Evolutionary conservation across 2,329 filamentous ascomycete species (phyloP).

Genomic region (Botryosphaeria dothidea): DNA sequence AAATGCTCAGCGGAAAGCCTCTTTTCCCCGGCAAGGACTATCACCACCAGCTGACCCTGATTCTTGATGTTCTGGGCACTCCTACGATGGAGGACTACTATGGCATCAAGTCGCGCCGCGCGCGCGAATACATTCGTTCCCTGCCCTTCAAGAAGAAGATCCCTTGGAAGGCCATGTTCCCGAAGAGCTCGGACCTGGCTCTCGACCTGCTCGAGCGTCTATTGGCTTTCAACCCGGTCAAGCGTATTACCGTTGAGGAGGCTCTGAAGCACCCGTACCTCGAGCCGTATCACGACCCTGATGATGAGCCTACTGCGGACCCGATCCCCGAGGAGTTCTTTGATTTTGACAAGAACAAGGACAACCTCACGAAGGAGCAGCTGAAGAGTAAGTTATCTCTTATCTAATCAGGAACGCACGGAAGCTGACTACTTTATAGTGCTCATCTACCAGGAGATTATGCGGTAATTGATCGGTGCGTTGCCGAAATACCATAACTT

Average conservation of each 20-base stretch:
- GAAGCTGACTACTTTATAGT: constrained; percentile 43
- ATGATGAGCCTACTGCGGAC: constrained; percentile 94
- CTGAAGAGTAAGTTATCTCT: constrained; percentile 68
- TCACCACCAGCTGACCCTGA: constrained; percentile 96
- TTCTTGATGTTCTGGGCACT: constrained; percentile 94
- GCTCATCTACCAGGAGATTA: constrained; percentile 97
- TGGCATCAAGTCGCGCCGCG: constrained; percentile 96
- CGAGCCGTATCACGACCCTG: constrained; percentile 97
- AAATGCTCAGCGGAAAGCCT: constrained; percentile 98
- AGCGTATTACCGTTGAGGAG: constrained; percentile 97
- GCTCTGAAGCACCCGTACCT: constrained; percentile 97
- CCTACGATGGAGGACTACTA: constrained; percentile 99
- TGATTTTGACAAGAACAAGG: constrained; percentile 99
- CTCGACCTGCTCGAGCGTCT: constrained; percentile 94
- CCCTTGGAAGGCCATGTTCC: constrained; percentile 93
- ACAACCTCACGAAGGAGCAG: constrained; percentile 96
- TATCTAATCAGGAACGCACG: background rate
- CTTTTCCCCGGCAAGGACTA: constrained; percentile 99
- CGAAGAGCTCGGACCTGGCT: constrained; percentile 97
- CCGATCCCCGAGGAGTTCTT: constrained; percentile 99
- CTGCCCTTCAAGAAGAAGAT: constrained; percentile 99
- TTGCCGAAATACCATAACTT: background rate
- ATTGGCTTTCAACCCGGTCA: constrained; percentile 95
- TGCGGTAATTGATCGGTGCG: constrained; percentile 55
- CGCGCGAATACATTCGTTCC: constrained; percentile 96